Percentiles rank a stretch among this genome's conserved stretches.
These are phyloP conservation scores for Cladosporium velox DNA, from an alignment of 2,329 filamentous ascomycete genomes.

Conservation along the genomic window DNA sequence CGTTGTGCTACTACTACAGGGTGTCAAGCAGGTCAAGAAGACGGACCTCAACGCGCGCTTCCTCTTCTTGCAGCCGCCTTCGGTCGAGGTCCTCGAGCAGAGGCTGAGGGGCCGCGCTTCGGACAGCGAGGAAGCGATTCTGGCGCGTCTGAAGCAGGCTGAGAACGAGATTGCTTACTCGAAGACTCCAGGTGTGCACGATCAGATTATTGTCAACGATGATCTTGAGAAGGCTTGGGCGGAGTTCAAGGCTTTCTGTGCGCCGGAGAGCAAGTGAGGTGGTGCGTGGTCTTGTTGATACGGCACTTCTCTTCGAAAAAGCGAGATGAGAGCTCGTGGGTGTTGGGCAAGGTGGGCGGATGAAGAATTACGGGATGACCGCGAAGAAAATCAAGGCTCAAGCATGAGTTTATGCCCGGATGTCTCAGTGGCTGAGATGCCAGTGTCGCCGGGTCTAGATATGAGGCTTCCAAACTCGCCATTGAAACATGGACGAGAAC, in stretches of 20 bases:
- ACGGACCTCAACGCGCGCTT: conserved; percentile 75
- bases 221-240: conserved; percentile 59
- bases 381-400: background rate
- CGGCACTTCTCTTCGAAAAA: background rate
- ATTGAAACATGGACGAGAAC: background rate
- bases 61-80: conserved; percentile 82
- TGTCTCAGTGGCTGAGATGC: background rate
- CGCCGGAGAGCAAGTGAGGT: conserved; percentile 27
- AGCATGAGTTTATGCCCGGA: background rate
- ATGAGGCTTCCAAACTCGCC: background rate
- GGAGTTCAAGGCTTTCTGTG: conserved; percentile 46
- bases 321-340: background rate
- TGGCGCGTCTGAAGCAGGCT: conserved; percentile 70
- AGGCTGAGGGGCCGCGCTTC: conserved; percentile 74
- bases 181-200: conserved; percentile 65
- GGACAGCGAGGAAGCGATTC: conserved; percentile 72
- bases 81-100: conserved; percentile 70
- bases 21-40: conserved; percentile 88
- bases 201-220: conserved; percentile 67
- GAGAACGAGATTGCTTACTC: conserved; percentile 73
- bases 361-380: background rate
- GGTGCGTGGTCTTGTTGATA: background rate
- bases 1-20: conserved; percentile 45
- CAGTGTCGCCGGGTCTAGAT: background rate
- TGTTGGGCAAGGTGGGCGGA: background rate